Conservation (phyloP, 164 flowering plant genomes). For the grape (Vitis vinifera) region DNA sequence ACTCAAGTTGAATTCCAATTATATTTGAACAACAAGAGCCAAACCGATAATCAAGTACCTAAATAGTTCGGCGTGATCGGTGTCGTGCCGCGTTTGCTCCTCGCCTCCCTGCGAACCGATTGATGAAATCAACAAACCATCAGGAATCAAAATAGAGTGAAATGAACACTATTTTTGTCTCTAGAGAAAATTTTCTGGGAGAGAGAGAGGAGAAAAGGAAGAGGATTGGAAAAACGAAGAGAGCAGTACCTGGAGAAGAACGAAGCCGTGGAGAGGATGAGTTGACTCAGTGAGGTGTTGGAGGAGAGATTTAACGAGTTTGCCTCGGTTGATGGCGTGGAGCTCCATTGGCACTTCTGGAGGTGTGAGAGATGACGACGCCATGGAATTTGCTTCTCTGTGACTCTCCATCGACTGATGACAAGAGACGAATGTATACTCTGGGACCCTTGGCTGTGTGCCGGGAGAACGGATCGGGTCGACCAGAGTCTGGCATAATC, state of each 20-base stretch:
- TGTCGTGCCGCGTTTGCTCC: conserved; percentile 76
- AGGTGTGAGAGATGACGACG: conserved; percentile 49
- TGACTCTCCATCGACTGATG: too few species aligned
- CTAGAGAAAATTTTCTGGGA: too few species aligned
- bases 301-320: conserved; percentile 56
- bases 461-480: too few species aligned
- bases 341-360: conserved; percentile 72
- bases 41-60: conserved; percentile 35
- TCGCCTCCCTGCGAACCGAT: conserved; percentile 76
- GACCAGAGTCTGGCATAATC: too few species aligned
- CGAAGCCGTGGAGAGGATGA: conserved; percentile 75
- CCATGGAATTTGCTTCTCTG: conserved; percentile 18
- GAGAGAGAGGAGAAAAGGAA: background rate
- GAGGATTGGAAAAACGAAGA: background rate
- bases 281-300: conserved; percentile 49
- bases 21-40: background rate
- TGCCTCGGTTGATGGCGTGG: conserved; percentile 57
- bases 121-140: background rate
- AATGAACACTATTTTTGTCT: too few species aligned
- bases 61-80: conserved; percentile 82
- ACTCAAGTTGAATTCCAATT: too few species aligned
- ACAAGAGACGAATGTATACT: too few species aligned
- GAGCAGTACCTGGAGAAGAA: conserved; percentile 65
- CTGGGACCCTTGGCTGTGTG: too few species aligned
- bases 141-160: background rate